Evolutionary conservation across 2,329 filamentous ascomycete species (phyloP), one percentile per base, ranked within the genome.

Genomic region (Pezicula neosporulosa): DNA sequence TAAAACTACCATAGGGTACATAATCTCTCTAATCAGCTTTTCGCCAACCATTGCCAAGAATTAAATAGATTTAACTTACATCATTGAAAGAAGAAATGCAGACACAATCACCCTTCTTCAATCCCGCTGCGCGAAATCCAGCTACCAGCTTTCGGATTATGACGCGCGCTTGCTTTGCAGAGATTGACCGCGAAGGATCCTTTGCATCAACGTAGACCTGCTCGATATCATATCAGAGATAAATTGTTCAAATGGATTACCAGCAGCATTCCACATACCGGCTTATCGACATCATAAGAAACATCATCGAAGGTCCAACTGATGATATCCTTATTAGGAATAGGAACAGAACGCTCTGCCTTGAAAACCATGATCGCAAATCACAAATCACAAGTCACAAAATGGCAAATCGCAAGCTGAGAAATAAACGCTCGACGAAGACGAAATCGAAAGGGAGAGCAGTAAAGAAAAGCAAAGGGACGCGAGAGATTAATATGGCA

Each of bases 11-110:
- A 59, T 58, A 1, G 61, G 44, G 44, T 54, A 63, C 44, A 57
- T 54, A 33, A 63, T 61, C 52, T 52, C 9, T n/a, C 19, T 16
- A n/a, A 5, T 38, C 21, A n/a, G 30, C 15, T 21, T 33, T 16
- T 35, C 18, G 13, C n/a, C n/a, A 33, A n/a, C n/a, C 6, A 30
- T 47, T 52, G 8, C 12, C 9, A 6, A 12, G 37, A 15, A 10
- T 12, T 48, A 15, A 16, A 8, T 15, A 47, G 12, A 10, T 18
- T 16, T 24, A 38, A 42, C 55, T 41, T 52, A 66, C 61, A 53
- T 66, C 60, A 50, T 65, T 66, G 49, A 63, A 65, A 12, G 60
- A 63, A 46, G 60, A 49, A 33, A 66, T 47, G 37, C 63, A 66
- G 8, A 64, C 60, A 46, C 63, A 65, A 50, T 66, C 63, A 27